Conservation (phyloP, 1,139 yeast genomes). For the Sugiyamaella paludigena region DNA sequence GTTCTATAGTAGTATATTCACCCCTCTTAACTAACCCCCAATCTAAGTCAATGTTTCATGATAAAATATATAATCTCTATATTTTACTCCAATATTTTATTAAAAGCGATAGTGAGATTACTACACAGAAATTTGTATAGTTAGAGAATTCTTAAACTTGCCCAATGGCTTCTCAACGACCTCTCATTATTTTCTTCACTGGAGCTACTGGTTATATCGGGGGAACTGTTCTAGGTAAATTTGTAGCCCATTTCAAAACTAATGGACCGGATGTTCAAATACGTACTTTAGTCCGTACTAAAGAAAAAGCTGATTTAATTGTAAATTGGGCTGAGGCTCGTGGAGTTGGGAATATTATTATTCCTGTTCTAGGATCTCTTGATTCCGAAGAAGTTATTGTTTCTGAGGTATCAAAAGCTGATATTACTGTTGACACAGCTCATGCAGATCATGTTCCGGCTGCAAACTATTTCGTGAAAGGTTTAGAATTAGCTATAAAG, state of each 20-base stretch:
- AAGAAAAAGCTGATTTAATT: conserved; percentile 34
- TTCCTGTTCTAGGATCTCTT: conserved; percentile 33
- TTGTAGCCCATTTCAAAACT: conserved; percentile 24
- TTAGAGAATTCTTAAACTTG: no score
- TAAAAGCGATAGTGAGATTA: no score
- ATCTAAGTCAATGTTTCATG: no score
- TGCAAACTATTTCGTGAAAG: conserved; percentile 32
- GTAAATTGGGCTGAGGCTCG: conserved; percentile 27
- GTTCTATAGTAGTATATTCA: no score
- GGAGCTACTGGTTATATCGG: conserved; percentile 44
- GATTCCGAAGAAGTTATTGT: conserved; percentile 32
- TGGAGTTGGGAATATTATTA: conserved; percentile 17
- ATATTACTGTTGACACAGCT: conserved; percentile 43
- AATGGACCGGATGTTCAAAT: conserved; percentile 25
- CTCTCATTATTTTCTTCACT: conserved; percentile 23
- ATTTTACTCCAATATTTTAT: no score
- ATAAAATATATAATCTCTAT: no score
- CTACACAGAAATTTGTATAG: no score
- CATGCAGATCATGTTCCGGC: conserved; percentile 41
- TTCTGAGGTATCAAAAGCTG: conserved; percentile 31
- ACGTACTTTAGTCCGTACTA: conserved; percentile 35
- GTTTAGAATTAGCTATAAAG: conserved; percentile 19
- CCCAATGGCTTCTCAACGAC: neutral
- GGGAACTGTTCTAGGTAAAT: conserved; percentile 37
- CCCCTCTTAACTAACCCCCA: no score